A percentile compares a stretch with the other conserved stretches of the same genome.
phyloP scores from a whole-genome alignment of 2,329 filamentous ascomycete species.

The Dothideomycetes sp. region DNA sequence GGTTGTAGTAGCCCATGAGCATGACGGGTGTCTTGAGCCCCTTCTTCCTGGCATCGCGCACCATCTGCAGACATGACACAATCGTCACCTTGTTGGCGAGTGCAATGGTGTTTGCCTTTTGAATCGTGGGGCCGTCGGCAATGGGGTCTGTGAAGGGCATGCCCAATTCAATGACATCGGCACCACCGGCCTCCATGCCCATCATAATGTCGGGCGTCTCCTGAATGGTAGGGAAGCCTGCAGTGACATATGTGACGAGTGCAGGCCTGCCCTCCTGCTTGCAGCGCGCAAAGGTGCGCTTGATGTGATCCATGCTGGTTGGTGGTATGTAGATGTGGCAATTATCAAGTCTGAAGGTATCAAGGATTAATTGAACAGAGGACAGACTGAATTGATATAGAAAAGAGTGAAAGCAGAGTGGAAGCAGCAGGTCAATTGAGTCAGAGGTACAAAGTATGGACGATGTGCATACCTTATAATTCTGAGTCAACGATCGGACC shows the following conservation, averaged over 20 bases:
- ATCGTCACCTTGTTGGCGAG: slow-evolving; percentile 84
- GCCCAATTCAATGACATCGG: slow-evolving; percentile 91
- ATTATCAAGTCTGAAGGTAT: too few relatives aligned
- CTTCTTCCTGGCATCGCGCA: slow-evolving; percentile 64
- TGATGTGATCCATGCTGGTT: slow-evolving; percentile 35
- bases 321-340: too few relatives aligned
- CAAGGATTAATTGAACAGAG: background rate
- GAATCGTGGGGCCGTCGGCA: slow-evolving; percentile 93
- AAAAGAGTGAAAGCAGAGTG: background rate
- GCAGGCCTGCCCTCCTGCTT: slow-evolving; percentile 52
- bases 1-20: slow-evolving; percentile 99
- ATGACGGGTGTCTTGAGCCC: slow-evolving; percentile 76
- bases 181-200: slow-evolving; percentile 83
- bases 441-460: too few relatives aligned
- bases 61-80: slow-evolving; percentile 66
- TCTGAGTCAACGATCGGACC: too few relatives aligned
- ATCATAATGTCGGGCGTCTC: slow-evolving; percentile 77
- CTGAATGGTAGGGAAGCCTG: slow-evolving; percentile 75
- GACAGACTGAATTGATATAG: background rate
- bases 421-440: background rate
- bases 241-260: slow-evolving; percentile 91
- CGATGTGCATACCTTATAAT: background rate
- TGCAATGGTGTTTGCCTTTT: slow-evolving; percentile 83
- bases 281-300: slow-evolving; percentile 38
- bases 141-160: slow-evolving; percentile 97